Base-by-base conservation (phyloP, 306 rosid genomes). In the Cucurbita ficifolia region DNA sequence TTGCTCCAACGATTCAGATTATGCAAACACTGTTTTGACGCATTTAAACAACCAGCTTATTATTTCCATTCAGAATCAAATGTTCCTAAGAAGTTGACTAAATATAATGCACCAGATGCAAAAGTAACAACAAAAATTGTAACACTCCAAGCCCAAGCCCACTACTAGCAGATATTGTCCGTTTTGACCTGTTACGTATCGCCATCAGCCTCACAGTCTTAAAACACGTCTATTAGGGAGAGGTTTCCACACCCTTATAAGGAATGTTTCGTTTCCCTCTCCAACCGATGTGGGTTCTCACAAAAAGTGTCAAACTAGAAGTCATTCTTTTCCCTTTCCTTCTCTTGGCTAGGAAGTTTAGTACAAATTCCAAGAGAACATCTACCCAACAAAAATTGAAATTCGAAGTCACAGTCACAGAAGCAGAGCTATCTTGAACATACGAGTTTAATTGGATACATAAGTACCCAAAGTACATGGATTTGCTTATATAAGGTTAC, bases 1-100 rank as follows among this genome's bases (percentile, higher is more conserved):
- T 81, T 84, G 90, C 73, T 85, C 99, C 6, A 59, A 84, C 9
- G 74, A 69, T 45, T 84, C 88, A n/a, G 82, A 73, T 75, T 77
- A 69, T 60, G 74, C 81, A 35, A 76, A 49, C 36, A 81, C 65
- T 35, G 85, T 70, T 61, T 38, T 33, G 83, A 71, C 73, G 83
- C 73, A 75, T 59, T 79, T 56, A 81, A 74, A 82, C 72, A 76
- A 73, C 85, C 92, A 94, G 12, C 48, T 86, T 77, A 70, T 18
- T 77, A 69, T 57, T 48, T 36, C 46, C 52, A 60, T 61, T 60
- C 62, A 75, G 77, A 79, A 81, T 79, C 81, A 80, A 64, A 73
- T 36, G 52, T 76, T 75, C 78, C 91, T 8, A 12, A 43, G 53
- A 55, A 22, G 38, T 12, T 72, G 59, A 19, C 35, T 53, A 21